phyloP scores from a whole-genome alignment of 2,329 filamentous ascomycete species.

The Stenocarpella maydis region DNA sequence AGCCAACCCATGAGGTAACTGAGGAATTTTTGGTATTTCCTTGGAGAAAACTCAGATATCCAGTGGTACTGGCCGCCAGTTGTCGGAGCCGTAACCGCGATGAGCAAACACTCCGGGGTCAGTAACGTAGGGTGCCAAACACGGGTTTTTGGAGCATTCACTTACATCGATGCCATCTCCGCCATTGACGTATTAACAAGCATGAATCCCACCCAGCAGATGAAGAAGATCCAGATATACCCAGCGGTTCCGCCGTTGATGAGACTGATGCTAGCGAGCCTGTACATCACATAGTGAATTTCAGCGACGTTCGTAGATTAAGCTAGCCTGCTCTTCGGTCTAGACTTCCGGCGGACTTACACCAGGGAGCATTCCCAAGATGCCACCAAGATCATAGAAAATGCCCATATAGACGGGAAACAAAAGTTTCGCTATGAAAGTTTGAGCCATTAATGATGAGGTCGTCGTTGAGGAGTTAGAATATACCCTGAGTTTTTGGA shows the following conservation, averaged over 20 bases:
- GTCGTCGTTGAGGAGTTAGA: background rate
- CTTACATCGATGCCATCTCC: slow-evolving; percentile 53
- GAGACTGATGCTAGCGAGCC: slow-evolving; percentile 44
- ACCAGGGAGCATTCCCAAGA: slow-evolving; percentile 62
- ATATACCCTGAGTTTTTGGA: slow-evolving; percentile 54
- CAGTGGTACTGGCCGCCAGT: slow-evolving; percentile 54
- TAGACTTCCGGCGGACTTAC: slow-evolving; percentile 36
- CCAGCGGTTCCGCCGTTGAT: slow-evolving; percentile 61
- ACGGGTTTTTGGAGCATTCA: slow-evolving; percentile 7
- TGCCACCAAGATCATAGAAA: slow-evolving; percentile 60
- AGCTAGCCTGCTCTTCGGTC: background rate
- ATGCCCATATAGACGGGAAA: slow-evolving; percentile 59
- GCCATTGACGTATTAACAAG: slow-evolving; percentile 51
- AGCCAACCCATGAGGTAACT: slow-evolving; percentile 61
- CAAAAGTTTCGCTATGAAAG: slow-evolving; percentile 55
- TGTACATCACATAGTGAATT: background rate
- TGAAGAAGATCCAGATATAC: slow-evolving; percentile 60
- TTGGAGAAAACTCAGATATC: slow-evolving; percentile 62
- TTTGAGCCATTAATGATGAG: too few relatives aligned
- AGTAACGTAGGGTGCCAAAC: too few relatives aligned
- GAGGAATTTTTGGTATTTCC: slow-evolving; percentile 57
- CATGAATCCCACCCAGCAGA: slow-evolving; percentile 56
- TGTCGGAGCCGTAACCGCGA: slow-evolving; percentile 42
- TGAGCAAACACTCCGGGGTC: background rate
- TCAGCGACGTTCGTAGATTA: background rate